Evolutionary conservation across 2,329 filamentous ascomycete species (phyloP).

Genomic region (Alternaria triticina): DNA sequence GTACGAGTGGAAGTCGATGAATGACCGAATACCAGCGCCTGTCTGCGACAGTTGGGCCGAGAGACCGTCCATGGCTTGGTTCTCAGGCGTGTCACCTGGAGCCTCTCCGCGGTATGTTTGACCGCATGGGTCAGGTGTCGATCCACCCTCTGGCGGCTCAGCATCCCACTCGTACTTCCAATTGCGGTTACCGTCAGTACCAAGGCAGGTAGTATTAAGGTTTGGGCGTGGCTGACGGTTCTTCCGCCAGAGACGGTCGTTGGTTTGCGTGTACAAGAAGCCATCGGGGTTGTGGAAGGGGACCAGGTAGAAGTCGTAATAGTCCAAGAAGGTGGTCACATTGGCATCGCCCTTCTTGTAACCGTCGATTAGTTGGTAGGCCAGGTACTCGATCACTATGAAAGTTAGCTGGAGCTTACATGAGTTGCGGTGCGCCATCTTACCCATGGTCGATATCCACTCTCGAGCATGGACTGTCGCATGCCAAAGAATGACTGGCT

Average conservation of each 20-base stretch:
- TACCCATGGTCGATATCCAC: slow-evolving; percentile 18
- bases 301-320: slow-evolving; percentile 43
- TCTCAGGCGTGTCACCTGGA: slow-evolving; percentile 41
- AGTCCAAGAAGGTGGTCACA: slow-evolving; percentile 37
- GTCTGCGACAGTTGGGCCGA: slow-evolving; percentile 49
- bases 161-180: slow-evolving; percentile 43
- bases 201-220: slow-evolving; percentile 34
- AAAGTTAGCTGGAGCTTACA: not conserved
- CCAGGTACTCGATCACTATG: slow-evolving; percentile 40
- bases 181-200: slow-evolving; percentile 46
- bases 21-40: slow-evolving; percentile 61
- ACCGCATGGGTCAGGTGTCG: slow-evolving; percentile 38
- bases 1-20: slow-evolving; percentile 70
- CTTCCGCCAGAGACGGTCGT: slow-evolving; percentile 45
- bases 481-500: slow-evolving; percentile 44
- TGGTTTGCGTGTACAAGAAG: slow-evolving; percentile 45
- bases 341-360: slow-evolving; percentile 34
- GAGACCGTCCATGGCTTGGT: slow-evolving; percentile 52
- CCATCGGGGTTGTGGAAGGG: slow-evolving; percentile 44
- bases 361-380: slow-evolving; percentile 36
- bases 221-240: slow-evolving; percentile 42
- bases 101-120: slow-evolving; percentile 43
- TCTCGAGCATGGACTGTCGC: slow-evolving; percentile 44
- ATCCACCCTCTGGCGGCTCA: slow-evolving; percentile 32
- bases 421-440: slow-evolving; percentile 11